These are phyloP conservation scores for Colletotrichum orchidophilum DNA, from an alignment of 2,329 filamentous ascomycete species.

Conservation along the genomic window DNA sequence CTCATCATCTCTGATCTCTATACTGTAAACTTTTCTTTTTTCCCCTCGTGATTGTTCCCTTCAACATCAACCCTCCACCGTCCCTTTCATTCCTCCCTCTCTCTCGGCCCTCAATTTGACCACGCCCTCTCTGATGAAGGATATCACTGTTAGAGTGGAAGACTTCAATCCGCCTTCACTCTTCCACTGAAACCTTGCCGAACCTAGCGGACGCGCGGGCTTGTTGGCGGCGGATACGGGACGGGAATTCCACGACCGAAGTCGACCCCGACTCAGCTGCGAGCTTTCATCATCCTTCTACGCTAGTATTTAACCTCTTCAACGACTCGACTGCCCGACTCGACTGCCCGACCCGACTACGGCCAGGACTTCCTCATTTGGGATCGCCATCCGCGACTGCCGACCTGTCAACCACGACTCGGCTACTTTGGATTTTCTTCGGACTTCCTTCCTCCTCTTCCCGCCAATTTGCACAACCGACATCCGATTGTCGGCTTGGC, in stretches of 20 bases:
- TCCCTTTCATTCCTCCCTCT: not conserved
- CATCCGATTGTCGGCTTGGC: not conserved
- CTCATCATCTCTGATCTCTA: not conserved
- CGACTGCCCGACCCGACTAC: not conserved
- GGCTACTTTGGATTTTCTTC: not conserved
- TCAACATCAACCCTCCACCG: not conserved
- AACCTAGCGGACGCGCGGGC: not conserved
- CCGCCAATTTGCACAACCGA: not conserved
- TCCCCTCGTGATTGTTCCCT: constrained; percentile 8
- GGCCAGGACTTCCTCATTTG: not conserved
- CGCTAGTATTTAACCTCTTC: not conserved
- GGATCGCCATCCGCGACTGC: not conserved
- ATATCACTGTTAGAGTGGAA: not conserved
- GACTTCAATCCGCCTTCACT: not conserved
- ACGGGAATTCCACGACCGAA: constrained; percentile 1
- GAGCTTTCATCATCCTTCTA: not conserved
- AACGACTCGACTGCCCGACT: not conserved
- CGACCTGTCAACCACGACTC: not conserved
- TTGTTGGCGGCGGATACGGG: not conserved
- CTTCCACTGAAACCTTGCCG: not conserved
- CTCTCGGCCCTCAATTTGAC: not conserved
- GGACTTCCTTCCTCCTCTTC: not conserved
- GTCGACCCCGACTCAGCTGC: constrained; percentile 1
- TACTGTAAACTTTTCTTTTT: not conserved
- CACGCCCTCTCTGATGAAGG: not conserved